Evolutionary conservation across 331 rosid genomes (phyloP).

Genomic region (Acacia pycnantha): DNA sequence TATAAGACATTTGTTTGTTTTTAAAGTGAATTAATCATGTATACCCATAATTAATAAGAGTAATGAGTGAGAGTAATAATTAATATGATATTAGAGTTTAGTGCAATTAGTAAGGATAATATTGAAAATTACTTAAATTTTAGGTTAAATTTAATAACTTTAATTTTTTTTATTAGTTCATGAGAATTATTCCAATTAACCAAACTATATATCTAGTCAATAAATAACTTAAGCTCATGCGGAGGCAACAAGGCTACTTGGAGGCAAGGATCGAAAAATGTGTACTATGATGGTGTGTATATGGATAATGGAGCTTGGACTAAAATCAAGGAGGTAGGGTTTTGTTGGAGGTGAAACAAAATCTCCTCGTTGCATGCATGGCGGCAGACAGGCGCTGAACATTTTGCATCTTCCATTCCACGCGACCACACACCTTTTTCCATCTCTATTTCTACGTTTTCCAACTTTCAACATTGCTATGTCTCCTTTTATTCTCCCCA

Average conservation of each 20-base stretch:
- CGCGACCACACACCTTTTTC: slow-evolving; percentile 45
- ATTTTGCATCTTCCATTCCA: slow-evolving; percentile 55
- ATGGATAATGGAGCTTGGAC: not conserved
- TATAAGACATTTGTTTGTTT: no score
- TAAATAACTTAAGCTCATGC: not conserved
- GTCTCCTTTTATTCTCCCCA: slow-evolving; percentile 37
- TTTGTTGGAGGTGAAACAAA: slow-evolving; percentile 19
- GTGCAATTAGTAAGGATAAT: no score
- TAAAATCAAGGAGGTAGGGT: not conserved
- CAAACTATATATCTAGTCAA: not conserved
- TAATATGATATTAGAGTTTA: no score
- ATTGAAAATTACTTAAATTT: no score
- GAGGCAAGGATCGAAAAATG: slow-evolving; percentile 3
- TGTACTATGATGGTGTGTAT: not conserved
- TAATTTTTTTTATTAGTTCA: no score
- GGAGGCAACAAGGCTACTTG: not conserved
- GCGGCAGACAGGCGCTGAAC: slow-evolving; percentile 73
- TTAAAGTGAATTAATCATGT: no score
- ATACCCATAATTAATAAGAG: no score
- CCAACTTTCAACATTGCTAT: slow-evolving; percentile 19
- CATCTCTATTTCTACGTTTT: slow-evolving; percentile 5
- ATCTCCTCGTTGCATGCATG: slow-evolving; percentile 59
- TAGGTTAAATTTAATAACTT: no score
- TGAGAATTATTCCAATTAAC: not conserved
- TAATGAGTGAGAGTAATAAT: no score